Base-by-base conservation (phyloP, 2,329 filamentous ascomycete species). In the Bipolaris gigantea region DNA sequence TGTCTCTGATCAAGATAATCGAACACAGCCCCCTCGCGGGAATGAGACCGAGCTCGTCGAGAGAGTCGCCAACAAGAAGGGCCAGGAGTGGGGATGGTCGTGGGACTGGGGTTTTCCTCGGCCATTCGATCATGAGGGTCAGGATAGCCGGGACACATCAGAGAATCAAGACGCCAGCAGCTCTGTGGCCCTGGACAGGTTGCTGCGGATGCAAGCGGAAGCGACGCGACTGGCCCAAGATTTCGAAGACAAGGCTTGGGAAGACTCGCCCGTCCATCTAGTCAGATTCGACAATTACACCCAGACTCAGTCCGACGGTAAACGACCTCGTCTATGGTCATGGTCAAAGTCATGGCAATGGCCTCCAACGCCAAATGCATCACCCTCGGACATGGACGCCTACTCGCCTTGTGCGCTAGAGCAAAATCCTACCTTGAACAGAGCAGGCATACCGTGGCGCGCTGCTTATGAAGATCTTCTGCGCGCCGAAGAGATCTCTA, bases 401-500 rank as follows among this genome's bases (percentile, higher is more conserved):
- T 85, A 86, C 66, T 85, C 83, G 1, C 83, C 83, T 0, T 64
- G 81, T n/a, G 70, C 77, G 16, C 69, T 85, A 1, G 82, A 85
- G 60, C 70, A 74, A n/a, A 73, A 81, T 55, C 66, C 72, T 36
- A 34, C 69, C 56, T 44, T 76, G 62, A 25, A 73, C 67, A 57
- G 69, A 40, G 50, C 73, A 52, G 70, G 75, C 59, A 60, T 73
- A 43, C 75, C 76, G 30, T 85, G 83, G 83, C 76, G 81, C 15
- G 79, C 81, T 46, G 83, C 84, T 0, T 86, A 84, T 60, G 83
- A 85, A 61, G 84, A 87, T 60, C 75, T 86, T 9, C 60, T 86
- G 15, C 76, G 76, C 43, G 72, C 81, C 5, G 56, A 66, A 36
- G 42, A 33, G 11, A 55, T 35, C 15, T 32, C 36, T 11, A 42